Conservation (phyloP, 306 rosid species). For the Dicorynia guianensis region DNA sequence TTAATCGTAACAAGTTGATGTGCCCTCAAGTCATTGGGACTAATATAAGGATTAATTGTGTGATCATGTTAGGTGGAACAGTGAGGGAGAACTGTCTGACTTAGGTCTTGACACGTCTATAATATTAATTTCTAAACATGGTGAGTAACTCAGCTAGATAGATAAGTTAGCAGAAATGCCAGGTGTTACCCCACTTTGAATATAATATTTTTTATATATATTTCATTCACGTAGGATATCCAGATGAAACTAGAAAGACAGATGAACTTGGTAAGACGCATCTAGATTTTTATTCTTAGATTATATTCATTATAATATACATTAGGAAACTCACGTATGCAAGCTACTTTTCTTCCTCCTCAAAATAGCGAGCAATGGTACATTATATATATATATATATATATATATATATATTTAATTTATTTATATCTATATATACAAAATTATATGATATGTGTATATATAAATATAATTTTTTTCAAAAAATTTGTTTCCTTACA, state of each 20-base stretch:
- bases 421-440: too few relatives aligned
- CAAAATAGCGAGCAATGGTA: too few relatives aligned
- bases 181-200: conserved; percentile 35
- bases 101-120: conserved; percentile 39
- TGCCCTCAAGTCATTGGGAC: conserved; percentile 47
- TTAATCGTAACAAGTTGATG: neutral
- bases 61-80: conserved; percentile 44
- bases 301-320: too few relatives aligned
- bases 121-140: conserved; percentile 10
- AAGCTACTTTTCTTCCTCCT: too few relatives aligned
- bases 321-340: too few relatives aligned
- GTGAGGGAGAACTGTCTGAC: conserved; percentile 42
- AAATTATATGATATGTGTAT: too few relatives aligned
- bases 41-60: conserved; percentile 26
- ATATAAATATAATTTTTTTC: too few relatives aligned
- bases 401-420: too few relatives aligned
- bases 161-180: conserved; percentile 21
- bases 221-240: conserved; percentile 9
- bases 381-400: too few relatives aligned
- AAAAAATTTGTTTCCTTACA: too few relatives aligned
- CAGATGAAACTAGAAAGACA: conserved; percentile 26
- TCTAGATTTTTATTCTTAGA: too few relatives aligned
- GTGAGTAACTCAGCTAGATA: neutral
- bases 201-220: conserved; percentile 10
- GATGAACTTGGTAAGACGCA: conserved; percentile 8